Conservation (phyloP, 192 early-diverging fungal species). For the Funneliformis mosseae region DNA sequence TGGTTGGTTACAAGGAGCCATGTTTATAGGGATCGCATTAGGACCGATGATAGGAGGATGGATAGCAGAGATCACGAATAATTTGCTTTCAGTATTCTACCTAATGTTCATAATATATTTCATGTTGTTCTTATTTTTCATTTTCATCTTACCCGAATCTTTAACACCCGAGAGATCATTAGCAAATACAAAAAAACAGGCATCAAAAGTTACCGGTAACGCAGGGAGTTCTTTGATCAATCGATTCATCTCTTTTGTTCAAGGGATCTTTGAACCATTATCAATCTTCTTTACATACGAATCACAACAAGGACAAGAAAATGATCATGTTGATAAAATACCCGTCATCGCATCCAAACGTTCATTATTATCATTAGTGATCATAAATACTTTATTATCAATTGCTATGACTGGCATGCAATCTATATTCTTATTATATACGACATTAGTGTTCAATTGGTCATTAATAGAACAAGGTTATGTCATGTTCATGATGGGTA, state of each 20-base stretch:
- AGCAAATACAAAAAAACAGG: background rate
- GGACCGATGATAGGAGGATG: slow-evolving; percentile 15
- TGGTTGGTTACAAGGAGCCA: background rate
- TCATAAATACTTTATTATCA: background rate
- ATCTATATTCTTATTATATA: slow-evolving; percentile 18
- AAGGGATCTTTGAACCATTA: slow-evolving; percentile 9
- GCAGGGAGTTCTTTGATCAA: background rate
- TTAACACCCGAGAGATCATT: slow-evolving; percentile 7
- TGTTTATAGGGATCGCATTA: background rate
- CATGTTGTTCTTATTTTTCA: slow-evolving; percentile 4
- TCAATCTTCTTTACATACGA: background rate
- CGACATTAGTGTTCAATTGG: slow-evolving; percentile 12
- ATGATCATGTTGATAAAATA: background rate
- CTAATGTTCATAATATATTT: background rate
- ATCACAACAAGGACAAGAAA: background rate
- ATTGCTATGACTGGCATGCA: background rate
- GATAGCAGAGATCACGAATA: background rate
- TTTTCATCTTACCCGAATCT: slow-evolving; percentile 30
- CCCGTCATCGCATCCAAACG: background rate
- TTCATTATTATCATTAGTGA: background rate
- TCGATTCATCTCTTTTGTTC: too few species aligned
- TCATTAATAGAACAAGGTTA: slow-evolving; percentile 22
- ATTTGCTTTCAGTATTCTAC: slow-evolving; percentile 25
- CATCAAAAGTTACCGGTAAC: background rate
- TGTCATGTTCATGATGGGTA: background rate